Base-by-base conservation (phyloP, 163 green algal species). In the Coccomyxa subellipsoidea region DNA sequence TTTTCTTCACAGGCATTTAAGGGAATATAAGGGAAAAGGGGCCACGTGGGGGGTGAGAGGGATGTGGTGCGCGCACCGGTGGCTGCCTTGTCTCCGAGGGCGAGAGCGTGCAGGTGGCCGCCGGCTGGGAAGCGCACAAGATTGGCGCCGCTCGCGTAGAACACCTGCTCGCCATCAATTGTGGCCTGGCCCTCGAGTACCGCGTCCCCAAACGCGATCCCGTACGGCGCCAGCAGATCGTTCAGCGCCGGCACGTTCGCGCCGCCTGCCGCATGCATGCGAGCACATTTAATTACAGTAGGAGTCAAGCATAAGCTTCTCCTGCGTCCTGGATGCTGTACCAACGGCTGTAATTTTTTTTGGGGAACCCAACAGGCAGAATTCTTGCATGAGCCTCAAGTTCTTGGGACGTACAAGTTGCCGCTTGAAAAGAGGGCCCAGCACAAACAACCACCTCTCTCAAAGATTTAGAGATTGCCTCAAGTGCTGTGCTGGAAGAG, bases 231-330 rank as follows among this genome's bases (percentile, higher is more conserved):
- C 71, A 99, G 91, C 79, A 99, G 85, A 54, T 98, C 95, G 85
- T 99, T 99, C 25, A 99, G 83, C 0, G 95, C 97, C 25, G 97
- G 97, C 34, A 99, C 90, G 85, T 99, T 99, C 36, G 92, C 90
- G 29, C 97, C 97, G 18, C 96, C 96, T 80, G 85, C 80, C 77
- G 59, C 47, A 59, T 84, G 77, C 34, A 77, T 73, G 66, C 66
- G 32, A 18, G 66, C 66, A 73, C 7, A 73, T 35, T 36, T 27
- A 18, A 18, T 59, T 18, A 59, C 15, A 12, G 23, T 27, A 59
- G 47, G 15, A 59, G 23, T 5, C 4, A 59, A 27, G 3, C 23
- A 12, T 7, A 8, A 2, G 21, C 5, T 59, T 59, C n/a, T n/a
- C n/a, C n/a, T n/a, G n/a, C n/a, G n/a, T n/a, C n/a, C n/a, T n/a